Base-by-base conservation (phyloP, 2,329 filamentous ascomycete species). In the Aspergillus glaucus region DNA sequence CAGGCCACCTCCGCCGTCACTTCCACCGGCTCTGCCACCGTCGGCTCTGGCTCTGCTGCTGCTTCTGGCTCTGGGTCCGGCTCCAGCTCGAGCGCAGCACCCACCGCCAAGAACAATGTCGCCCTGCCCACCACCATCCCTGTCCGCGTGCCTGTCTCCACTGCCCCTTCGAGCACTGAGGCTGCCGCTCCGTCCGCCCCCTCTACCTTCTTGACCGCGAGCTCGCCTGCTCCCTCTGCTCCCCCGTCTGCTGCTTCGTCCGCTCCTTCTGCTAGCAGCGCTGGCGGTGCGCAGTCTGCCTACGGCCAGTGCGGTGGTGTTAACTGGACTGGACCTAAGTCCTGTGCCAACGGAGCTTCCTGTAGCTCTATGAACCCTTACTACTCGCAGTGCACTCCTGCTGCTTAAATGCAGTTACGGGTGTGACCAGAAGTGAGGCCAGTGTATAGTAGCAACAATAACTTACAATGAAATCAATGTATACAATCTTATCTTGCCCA, bases 221-320 rank as follows among this genome's bases (percentile, higher is more conserved):
- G 22, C 39, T 32, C 28, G 21, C 36, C 40, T 36, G 14, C 43
- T 17, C 15, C 44, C n/a, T 47, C 40, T 19, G 14, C 45, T 14
- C 15, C 14, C 7, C 15, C 15, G 14, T n/a, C 45, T 17, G 36
- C 32, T 37, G 14, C 43, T 30, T n/a, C 44, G 10, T 47, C 34
- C n/a, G 7, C 45, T 24, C 22, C 52, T 21, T 47, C 52, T 2
- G 43, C 48, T 8, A 51, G 48, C 34, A 39, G 32, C 12, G 41
- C 42, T n/a, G 15, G 44, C 2, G 46, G 41, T 10, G 21, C 47
- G 6, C 46, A 49, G 36, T 43, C 49, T 6, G 2, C 45, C 36
- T 75, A 66, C 50, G 67, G 63, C 3, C 74, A 75, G 61, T 77
- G 74, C 55, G 75, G 75, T 56, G 75, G 75, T 15, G 59, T 60